phyloP scores from a whole-genome alignment of 2,329 filamentous ascomycete genomes.

The Podosphaera fusca region DNA sequence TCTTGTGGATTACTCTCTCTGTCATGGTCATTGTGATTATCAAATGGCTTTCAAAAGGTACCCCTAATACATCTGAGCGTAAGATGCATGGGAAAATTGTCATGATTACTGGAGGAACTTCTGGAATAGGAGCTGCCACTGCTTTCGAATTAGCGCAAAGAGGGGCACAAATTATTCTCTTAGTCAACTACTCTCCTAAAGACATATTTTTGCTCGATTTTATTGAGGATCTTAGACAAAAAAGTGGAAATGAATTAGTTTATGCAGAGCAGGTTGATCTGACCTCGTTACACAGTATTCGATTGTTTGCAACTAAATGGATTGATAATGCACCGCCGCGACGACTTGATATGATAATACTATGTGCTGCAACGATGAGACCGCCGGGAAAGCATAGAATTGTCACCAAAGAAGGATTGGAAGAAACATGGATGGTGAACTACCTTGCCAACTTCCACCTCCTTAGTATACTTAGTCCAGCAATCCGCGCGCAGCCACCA shows the following conservation, averaged over 20 bases:
- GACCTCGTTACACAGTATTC: conserved; percentile 67
- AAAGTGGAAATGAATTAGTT: conserved; percentile 64
- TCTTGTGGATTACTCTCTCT: conserved; percentile 29
- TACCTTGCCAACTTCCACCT: conserved; percentile 92
- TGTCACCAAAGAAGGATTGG: conserved; percentile 56
- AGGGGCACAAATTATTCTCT: conserved; percentile 74
- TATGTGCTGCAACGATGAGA: conserved; percentile 62
- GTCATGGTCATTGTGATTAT: conserved; percentile 29
- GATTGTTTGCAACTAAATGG: conserved; percentile 90
- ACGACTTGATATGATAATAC: conserved; percentile 69
- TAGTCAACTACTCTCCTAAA: conserved; percentile 58
- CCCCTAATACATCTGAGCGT: conserved; percentile 50
- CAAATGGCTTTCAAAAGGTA: conserved; percentile 61
- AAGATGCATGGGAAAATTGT: conserved; percentile 85
- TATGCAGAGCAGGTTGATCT: conserved; percentile 93
- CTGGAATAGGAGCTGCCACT: conserved; percentile 65
- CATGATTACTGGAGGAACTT: conserved; percentile 82
- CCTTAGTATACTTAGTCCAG: conserved; percentile 72
- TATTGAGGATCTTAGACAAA: conserved; percentile 62
- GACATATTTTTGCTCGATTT: conserved; percentile 85
- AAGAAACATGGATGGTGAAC: conserved; percentile 84
- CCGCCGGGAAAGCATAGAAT: conserved; percentile 36
- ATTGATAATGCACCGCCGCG: conserved; percentile 84
- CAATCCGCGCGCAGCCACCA: conserved; percentile 71
- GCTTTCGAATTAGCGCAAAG: conserved; percentile 52